phyloP scores from a whole-genome alignment of 1,139 yeast species.

The Pichia sp. region DNA sequence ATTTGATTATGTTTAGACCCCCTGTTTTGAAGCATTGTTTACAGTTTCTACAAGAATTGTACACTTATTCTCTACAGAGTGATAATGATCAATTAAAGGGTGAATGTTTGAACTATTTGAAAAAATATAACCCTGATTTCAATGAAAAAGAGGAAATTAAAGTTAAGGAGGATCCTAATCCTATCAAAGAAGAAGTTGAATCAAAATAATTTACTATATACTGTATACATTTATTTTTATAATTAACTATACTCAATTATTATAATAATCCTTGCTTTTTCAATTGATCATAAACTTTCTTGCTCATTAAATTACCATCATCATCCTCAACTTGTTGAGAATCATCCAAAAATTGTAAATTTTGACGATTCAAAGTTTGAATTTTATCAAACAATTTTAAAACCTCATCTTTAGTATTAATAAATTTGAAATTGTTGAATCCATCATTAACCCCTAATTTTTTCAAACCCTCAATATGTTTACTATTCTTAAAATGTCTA shows the following conservation, averaged over 20 bases:
- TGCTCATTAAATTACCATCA: slow-evolving; percentile 88
- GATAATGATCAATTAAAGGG: slow-evolving; percentile 47
- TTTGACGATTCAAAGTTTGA: slow-evolving; percentile 34
- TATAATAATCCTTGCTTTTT: slow-evolving; percentile 62
- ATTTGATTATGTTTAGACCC: slow-evolving; percentile 83
- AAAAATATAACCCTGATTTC: slow-evolving; percentile 34
- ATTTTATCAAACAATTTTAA: slow-evolving; percentile 46
- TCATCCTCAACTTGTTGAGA: slow-evolving; percentile 83
- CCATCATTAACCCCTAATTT: slow-evolving; percentile 59
- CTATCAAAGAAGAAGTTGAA: not conserved
- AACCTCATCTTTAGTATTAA: slow-evolving; percentile 66
- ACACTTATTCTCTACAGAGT: slow-evolving; percentile 37
- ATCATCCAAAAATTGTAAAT: slow-evolving; percentile 43
- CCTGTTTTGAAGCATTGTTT: slow-evolving; percentile 67
- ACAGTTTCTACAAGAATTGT: slow-evolving; percentile 54
- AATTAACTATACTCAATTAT: not conserved
- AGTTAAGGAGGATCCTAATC: not conserved
- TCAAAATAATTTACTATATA: not conserved
- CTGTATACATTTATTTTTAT: too few relatives aligned
- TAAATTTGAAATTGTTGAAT: slow-evolving; percentile 50
- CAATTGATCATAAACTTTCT: slow-evolving; percentile 72
- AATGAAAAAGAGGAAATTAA: not conserved
- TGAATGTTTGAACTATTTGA: slow-evolving; percentile 48
- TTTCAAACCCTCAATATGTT: slow-evolving; percentile 68
- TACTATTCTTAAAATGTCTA: slow-evolving; percentile 62